phyloP scores from a whole-genome alignment of 2,329 filamentous ascomycete genomes.

The Cadophora sp. region DNA sequence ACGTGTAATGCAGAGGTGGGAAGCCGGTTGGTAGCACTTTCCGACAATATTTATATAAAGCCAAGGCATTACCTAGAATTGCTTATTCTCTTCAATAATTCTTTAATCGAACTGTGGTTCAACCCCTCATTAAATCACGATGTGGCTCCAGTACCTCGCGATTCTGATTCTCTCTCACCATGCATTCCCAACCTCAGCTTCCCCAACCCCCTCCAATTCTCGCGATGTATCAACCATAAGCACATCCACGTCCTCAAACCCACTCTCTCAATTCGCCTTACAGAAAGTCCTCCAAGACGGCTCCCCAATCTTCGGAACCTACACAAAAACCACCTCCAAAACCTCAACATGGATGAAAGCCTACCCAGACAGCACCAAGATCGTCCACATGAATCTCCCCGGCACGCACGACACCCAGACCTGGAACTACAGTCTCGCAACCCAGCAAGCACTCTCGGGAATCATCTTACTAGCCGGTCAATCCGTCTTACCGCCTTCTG shows the following conservation, averaged over 20 bases:
- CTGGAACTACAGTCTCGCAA: conserved; percentile 56
- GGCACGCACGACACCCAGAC: conserved; percentile 58
- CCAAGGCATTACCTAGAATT: too few relatives aligned
- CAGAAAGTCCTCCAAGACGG: conserved; percentile 52
- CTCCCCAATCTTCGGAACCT: conserved; percentile 52
- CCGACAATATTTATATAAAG: not conserved
- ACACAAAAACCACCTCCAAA: conserved; percentile 33
- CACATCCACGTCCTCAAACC: not conserved
- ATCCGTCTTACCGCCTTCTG: conserved; percentile 39
- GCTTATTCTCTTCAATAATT: too few relatives aligned
- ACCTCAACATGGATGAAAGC: conserved; percentile 55
- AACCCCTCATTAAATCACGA: not conserved
- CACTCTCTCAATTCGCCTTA: conserved; percentile 49
- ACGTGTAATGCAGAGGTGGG: not conserved
- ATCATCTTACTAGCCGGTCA: conserved; percentile 51
- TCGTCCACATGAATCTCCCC: conserved; percentile 57
- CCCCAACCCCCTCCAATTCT: not conserved
- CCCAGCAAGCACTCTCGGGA: conserved; percentile 49
- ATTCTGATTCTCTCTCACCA: not conserved
- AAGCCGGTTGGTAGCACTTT: not conserved
- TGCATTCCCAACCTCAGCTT: not conserved
- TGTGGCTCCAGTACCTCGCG: not conserved
- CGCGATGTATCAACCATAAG: not conserved
- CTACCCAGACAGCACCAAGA: conserved; percentile 50
- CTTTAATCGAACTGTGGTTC: not conserved